A percentile compares a stretch with the other conserved stretches of the same genome.
Evolutionary conservation across 106 monocot genomes (phyloP).

Genomic region (Gastrodia elata): DNA sequence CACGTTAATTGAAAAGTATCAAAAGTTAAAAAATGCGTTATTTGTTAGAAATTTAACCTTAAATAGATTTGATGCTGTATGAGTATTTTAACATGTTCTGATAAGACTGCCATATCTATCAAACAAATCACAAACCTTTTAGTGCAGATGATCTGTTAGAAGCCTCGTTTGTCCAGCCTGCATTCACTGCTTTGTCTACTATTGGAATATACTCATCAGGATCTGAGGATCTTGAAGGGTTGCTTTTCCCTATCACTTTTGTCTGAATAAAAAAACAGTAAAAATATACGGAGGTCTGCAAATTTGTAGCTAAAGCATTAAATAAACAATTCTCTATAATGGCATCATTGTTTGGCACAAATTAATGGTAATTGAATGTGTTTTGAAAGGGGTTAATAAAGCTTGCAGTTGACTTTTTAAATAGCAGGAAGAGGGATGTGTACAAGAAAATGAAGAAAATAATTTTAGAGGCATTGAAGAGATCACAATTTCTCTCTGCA

Average conservation of each 20-base stretch:
- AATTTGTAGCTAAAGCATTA: neutral
- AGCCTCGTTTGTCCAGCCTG: conserved; percentile 36
- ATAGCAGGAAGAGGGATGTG: neutral
- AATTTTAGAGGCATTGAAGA: neutral
- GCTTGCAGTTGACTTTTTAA: neutral
- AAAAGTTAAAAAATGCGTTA: no score
- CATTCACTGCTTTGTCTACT: conserved; percentile 53
- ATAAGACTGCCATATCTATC: neutral
- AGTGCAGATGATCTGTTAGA: conserved; percentile 14
- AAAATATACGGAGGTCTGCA: neutral
- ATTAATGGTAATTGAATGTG: neutral
- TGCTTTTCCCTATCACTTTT: conserved; percentile 28
- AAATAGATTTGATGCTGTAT: no score
- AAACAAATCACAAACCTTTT: conserved; percentile 28
- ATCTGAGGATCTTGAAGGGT: conserved; percentile 7
- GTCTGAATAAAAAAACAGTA: conserved; percentile 15
- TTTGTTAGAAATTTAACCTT: no score
- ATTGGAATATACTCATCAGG: conserved; percentile 33
- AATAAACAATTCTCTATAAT: neutral
- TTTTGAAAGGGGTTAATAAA: neutral
- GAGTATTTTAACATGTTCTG: no score
- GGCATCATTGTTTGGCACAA: neutral
- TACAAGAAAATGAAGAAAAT: neutral
- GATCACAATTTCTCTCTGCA: neutral
- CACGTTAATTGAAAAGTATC: no score